Evolutionary conservation across 2,329 filamentous ascomycete genomes (phyloP).

Genomic region (Botrytis pseudocinerea): DNA sequence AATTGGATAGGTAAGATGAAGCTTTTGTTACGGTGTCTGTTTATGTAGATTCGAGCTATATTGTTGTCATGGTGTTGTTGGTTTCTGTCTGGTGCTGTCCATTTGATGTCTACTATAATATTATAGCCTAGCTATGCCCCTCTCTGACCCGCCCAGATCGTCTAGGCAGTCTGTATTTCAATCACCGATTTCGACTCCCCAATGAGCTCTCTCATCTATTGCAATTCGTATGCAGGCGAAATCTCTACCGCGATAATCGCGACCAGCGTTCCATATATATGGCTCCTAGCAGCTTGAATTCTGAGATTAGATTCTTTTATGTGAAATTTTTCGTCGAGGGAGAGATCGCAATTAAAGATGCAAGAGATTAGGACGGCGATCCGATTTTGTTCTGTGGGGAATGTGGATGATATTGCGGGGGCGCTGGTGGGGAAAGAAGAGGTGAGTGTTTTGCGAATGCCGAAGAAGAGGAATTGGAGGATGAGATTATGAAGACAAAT

Average conservation of each 20-base stretch:
- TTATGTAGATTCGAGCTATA: background rate
- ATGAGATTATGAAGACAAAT: background rate
- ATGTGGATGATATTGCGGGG: background rate
- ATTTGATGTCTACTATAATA: background rate
- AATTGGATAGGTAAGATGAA: background rate
- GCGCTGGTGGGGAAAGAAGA: background rate
- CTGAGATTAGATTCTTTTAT: background rate
- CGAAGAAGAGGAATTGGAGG: background rate
- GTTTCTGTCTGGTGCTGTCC: background rate
- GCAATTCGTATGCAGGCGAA: too few species aligned
- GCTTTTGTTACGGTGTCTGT: background rate
- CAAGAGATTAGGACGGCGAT: too few species aligned
- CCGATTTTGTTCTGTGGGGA: background rate
- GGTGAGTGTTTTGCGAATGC: background rate
- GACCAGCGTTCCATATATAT: background rate
- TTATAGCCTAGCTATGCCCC: background rate
- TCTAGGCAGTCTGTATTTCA: background rate
- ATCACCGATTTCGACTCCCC: background rate
- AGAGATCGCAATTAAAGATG: too few species aligned
- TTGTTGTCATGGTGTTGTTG: background rate
- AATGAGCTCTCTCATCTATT: background rate
- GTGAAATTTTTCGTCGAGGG: background rate
- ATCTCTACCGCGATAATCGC: background rate
- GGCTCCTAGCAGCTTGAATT: background rate
- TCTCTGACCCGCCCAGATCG: background rate